Evolutionary conservation across 306 rosid genomes (phyloP).

Genomic region (Cajanus cajan): DNA sequence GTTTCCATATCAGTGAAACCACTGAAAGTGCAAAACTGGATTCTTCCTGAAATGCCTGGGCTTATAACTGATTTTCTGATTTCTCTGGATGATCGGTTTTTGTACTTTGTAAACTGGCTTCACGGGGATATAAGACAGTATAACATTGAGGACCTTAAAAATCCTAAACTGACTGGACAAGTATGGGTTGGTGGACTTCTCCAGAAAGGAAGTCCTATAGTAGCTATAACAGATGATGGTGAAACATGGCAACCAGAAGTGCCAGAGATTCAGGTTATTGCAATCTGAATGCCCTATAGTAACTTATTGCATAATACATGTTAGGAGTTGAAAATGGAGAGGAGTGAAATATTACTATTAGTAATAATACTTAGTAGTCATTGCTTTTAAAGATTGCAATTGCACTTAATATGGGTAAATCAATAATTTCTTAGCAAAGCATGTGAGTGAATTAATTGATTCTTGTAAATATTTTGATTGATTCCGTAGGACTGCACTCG

Average conservation of each 20-base stretch:
- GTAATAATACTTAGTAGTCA: neutral
- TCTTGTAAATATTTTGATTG: neutral
- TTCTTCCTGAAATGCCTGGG: slow-evolving; percentile 96
- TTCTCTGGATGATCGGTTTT: slow-evolving; percentile 86
- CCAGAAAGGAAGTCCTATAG: slow-evolving; percentile 72
- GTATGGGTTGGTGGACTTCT: slow-evolving; percentile 85
- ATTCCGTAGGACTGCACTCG: neutral
- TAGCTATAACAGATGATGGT: slow-evolving; percentile 68
- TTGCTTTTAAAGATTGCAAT: neutral
- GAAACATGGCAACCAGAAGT: slow-evolving; percentile 69
- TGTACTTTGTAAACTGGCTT: slow-evolving; percentile 92
- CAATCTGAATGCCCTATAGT: neutral
- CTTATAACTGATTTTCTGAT: slow-evolving; percentile 85
- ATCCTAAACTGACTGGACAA: slow-evolving; percentile 76
- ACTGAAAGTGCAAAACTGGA: slow-evolving; percentile 89
- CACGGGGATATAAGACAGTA: slow-evolving; percentile 95
- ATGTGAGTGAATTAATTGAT: neutral
- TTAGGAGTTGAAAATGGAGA: neutral
- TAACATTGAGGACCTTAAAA: slow-evolving; percentile 70
- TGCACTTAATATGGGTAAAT: neutral
- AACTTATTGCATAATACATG: neutral
- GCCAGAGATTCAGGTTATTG: slow-evolving; percentile 78
- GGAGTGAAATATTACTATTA: neutral
- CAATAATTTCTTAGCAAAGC: neutral
- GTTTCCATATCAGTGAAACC: slow-evolving; percentile 67